Conservation (phyloP, 306 rosid species). For the Elaeagnus macrophylla region DNA sequence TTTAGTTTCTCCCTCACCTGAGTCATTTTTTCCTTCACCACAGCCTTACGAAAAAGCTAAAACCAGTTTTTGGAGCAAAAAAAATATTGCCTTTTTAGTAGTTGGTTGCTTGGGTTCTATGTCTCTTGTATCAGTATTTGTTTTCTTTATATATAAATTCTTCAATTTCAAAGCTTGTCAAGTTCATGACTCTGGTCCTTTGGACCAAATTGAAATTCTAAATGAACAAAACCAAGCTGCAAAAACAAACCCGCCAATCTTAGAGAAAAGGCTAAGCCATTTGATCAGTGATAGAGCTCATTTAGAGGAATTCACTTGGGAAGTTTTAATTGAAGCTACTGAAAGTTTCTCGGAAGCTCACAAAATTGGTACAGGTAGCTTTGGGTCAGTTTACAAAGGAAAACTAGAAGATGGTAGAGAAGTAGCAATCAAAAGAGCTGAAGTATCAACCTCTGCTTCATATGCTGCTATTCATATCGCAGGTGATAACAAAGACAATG, state of each 20-base stretch:
- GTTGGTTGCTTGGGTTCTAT: constrained; percentile 70
- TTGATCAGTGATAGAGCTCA: constrained; percentile 47
- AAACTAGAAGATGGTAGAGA: constrained; percentile 53
- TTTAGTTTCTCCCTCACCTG: neutral
- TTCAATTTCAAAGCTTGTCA: constrained; percentile 40
- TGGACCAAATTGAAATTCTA: constrained; percentile 29
- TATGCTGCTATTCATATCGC: neutral
- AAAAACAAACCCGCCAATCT: constrained; percentile 15
- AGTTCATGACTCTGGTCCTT: constrained; percentile 74
- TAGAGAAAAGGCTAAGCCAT: constrained; percentile 73
- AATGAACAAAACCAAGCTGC: neutral
- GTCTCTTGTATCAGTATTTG: constrained; percentile 29
- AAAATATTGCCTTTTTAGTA: constrained; percentile 62
- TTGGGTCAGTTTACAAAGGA: constrained; percentile 68
- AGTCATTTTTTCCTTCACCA: neutral
- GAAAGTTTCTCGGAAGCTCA: constrained; percentile 49
- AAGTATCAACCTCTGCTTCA: constrained; percentile 28
- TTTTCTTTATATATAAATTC: constrained; percentile 34
- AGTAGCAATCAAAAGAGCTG: constrained; percentile 85
- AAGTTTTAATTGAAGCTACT: constrained; percentile 42
- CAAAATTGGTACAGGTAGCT: constrained; percentile 71
- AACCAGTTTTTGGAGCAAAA: constrained; percentile 32
- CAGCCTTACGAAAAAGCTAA: neutral
- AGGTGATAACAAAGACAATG: constrained; percentile 55
- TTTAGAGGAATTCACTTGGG: constrained; percentile 54